phyloP scores from a whole-genome alignment of 2,329 filamentous ascomycete species.

The Aspergillus floridensis region DNA sequence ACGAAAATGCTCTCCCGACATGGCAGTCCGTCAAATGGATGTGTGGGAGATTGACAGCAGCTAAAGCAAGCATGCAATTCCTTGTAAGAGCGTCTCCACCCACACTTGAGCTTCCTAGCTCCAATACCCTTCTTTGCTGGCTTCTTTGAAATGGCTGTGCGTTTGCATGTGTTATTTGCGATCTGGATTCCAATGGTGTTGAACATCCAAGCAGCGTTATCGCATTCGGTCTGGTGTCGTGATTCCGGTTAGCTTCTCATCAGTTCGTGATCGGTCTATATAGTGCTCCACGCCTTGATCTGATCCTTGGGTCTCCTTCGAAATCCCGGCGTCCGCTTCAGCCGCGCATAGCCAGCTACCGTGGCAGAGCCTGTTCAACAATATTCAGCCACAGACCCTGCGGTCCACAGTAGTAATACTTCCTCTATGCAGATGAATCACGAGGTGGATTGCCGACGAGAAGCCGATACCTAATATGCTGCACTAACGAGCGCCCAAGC shows the following conservation, averaged over 20 bases:
- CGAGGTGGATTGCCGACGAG: not conserved
- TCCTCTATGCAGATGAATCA: not conserved
- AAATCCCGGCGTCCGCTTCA: not conserved
- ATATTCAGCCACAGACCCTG: not conserved
- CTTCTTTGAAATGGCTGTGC: not conserved
- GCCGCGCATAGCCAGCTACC: not conserved
- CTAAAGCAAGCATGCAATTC: not conserved
- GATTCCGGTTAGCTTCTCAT: not conserved
- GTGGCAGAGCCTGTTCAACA: not conserved
- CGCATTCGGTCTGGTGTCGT: not conserved
- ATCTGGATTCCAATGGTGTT: not conserved
- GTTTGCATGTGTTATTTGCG: not conserved
- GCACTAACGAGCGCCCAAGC: constrained; percentile 4
- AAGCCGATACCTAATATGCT: constrained; percentile 1
- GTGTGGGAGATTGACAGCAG: constrained; percentile 3
- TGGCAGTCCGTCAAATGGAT: constrained; percentile 31
- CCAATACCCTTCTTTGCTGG: not conserved
- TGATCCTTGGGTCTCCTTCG: not conserved
- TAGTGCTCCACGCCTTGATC: not conserved
- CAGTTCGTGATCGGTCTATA: not conserved
- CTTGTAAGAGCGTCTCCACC: not conserved
- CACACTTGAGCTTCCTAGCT: not conserved
- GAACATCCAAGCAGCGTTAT: not conserved
- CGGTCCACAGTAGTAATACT: not conserved
- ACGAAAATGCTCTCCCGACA: constrained; percentile 39